Evolutionary conservation across 345 rosid genomes (phyloP).

Genomic region (Aethionema arabicum): DNA sequence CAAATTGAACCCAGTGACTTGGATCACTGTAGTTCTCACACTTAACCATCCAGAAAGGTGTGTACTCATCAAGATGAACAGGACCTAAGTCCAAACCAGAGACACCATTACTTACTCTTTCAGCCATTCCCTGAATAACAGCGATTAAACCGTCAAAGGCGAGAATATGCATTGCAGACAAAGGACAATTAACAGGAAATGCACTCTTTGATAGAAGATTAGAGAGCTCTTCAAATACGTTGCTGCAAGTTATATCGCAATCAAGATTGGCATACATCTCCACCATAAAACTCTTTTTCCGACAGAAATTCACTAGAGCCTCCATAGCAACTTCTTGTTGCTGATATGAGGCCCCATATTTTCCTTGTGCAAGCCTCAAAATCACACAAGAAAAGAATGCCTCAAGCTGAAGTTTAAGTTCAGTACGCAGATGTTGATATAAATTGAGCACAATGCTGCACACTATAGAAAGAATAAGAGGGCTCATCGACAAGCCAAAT

Average conservation of each 20-base stretch:
- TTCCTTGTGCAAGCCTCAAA: conserved; percentile 97
- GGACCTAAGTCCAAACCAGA: conserved; percentile 65
- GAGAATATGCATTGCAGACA: conserved; percentile 96
- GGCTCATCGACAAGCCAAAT: conserved; percentile 91
- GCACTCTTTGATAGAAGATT: conserved; percentile 95
- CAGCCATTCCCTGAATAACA: conserved; percentile 99
- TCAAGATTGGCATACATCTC: conserved; percentile 99
- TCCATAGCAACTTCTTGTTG: conserved; percentile 99
- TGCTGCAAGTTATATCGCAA: conserved; percentile 97
- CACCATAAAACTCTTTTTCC: conserved; percentile 98
- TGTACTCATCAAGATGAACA: conserved; percentile 80
- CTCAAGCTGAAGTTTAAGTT: conserved; percentile 92
- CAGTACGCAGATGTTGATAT: conserved; percentile 80
- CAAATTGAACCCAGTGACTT: conserved; percentile 88
- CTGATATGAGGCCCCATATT: conserved; percentile 85
- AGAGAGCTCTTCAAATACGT: conserved; percentile 95
- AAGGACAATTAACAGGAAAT: conserved; percentile 94
- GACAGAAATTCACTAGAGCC: conserved; percentile 96
- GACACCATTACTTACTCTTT: conserved; percentile 79
- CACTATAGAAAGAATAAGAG: conserved; percentile 95
- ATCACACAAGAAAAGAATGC: conserved; percentile 98
- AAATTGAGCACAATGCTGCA: conserved; percentile 92
- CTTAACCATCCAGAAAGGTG: conserved; percentile 97
- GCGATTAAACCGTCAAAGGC: conserved; percentile 95
- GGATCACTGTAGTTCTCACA: conserved; percentile 86